Evolutionary conservation across 2,329 filamentous ascomycete species (phyloP).

Genomic region (Dothideomycetes sp.): DNA sequence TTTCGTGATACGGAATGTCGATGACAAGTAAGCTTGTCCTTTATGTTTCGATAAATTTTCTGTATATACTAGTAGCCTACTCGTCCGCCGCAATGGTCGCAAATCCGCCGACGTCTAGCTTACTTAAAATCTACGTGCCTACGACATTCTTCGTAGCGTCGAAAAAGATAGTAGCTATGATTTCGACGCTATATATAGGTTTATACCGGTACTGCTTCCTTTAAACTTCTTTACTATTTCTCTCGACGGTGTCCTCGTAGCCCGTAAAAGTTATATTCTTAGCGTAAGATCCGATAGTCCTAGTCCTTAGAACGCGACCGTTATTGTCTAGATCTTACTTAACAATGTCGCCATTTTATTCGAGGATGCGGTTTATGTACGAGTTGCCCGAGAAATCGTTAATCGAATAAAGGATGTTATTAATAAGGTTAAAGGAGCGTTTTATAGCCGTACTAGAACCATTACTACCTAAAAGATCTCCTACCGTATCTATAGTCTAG

Average conservation of each 20-base stretch:
- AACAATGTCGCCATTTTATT: conserved; percentile 55
- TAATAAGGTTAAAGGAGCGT: conserved; percentile 39
- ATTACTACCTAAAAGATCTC: neutral
- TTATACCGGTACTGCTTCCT: conserved; percentile 20
- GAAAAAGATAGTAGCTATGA: conserved; percentile 18
- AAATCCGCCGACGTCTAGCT: conserved; percentile 13
- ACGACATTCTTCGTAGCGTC: conserved; percentile 15
- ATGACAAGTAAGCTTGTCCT: too few species aligned
- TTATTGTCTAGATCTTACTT: conserved; percentile 46
- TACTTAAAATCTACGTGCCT: conserved; percentile 14
- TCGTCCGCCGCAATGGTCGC: conserved; percentile 2
- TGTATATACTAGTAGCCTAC: neutral
- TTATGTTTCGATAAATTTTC: too few species aligned
- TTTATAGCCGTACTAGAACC: conserved; percentile 15
- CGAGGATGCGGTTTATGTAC: conserved; percentile 45
- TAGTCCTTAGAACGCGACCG: conserved; percentile 34
- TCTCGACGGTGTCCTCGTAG: conserved; percentile 21
- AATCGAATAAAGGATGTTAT: conserved; percentile 52
- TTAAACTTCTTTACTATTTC: conserved; percentile 17
- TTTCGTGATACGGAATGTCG: too few species aligned
- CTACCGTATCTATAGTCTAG: conserved; percentile 11
- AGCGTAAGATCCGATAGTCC: conserved; percentile 49
- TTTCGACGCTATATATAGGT: conserved; percentile 20
- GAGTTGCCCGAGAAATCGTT: conserved; percentile 46
- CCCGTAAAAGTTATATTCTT: conserved; percentile 48